phyloP scores from a whole-genome alignment of 352 stramenopile species.

The Phytophthora fragariaefolia region DNA sequence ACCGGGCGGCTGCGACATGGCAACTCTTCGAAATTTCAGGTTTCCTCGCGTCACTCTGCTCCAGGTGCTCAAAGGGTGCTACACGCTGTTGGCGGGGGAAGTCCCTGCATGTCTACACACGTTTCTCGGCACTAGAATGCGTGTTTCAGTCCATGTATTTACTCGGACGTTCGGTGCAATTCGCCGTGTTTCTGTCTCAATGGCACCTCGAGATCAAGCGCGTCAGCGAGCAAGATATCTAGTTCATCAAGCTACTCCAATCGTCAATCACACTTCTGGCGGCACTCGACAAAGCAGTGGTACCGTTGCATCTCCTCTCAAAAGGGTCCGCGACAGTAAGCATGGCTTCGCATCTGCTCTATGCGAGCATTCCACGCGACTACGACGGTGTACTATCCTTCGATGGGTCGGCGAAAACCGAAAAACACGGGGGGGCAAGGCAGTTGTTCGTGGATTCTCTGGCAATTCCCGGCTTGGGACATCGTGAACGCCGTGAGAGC shows the following conservation, averaged over 20 bases:
- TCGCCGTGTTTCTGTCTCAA: background rate
- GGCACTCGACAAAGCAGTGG: background rate
- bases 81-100: background rate
- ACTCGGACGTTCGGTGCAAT: background rate
- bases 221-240: background rate
- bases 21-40: too few species aligned
- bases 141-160: background rate
- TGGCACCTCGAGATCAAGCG: background rate
- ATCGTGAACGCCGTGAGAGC: constrained; percentile 12
- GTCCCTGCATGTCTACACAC: background rate
- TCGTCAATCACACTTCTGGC: background rate
- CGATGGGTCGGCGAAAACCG: constrained; percentile 5
- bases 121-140: background rate
- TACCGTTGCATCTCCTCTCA: background rate
- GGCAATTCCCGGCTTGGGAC: constrained; percentile 3
- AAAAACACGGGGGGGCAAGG: constrained; percentile 11
- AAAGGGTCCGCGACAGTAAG: background rate
- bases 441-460: constrained; percentile 15
- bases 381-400: constrained; percentile 9
- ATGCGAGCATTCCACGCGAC: background rate
- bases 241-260: background rate
- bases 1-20: too few species aligned
- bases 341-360: background rate
- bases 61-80: background rate
- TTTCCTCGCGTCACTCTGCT: too few species aligned